A percentile compares a stretch with the other conserved stretches of the same genome.
Evolutionary conservation across 2,329 filamentous ascomycete species (phyloP).

Genomic region (Xylariomycetidae sp.): DNA sequence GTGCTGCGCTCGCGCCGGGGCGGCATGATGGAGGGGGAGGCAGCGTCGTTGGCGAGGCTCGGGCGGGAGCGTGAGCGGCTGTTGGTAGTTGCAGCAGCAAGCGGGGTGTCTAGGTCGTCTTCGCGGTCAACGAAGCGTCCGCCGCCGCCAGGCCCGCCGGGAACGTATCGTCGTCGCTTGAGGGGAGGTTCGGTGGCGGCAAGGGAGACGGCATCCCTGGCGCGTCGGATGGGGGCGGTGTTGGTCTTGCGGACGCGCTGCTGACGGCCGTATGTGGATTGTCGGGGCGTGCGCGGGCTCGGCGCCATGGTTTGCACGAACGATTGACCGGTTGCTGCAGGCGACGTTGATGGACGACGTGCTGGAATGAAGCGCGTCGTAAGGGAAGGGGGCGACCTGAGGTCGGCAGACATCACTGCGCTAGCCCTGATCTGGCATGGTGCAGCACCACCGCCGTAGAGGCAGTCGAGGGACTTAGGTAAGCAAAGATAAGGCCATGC

Average conservation of each 20-base stretch:
- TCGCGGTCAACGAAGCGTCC: slow-evolving; percentile 76
- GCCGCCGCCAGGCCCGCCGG: slow-evolving; percentile 79
- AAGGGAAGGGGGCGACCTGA: too few relatives aligned
- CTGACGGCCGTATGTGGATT: slow-evolving; percentile 17
- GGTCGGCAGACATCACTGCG: too few relatives aligned
- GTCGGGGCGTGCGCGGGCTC: slow-evolving; percentile 26
- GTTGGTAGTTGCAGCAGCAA: slow-evolving; percentile 42
- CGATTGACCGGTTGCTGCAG: slow-evolving; percentile 1
- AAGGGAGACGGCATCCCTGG: slow-evolving; percentile 29
- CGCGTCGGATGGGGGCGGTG: slow-evolving; percentile 21
- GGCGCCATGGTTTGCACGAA: slow-evolving; percentile 28
- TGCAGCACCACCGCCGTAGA: too few relatives aligned
- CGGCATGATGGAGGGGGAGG: slow-evolving; percentile 40
- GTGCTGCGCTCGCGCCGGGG: slow-evolving; percentile 53
- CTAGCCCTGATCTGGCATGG: too few relatives aligned
- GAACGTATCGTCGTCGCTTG: slow-evolving; percentile 73
- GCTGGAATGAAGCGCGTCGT: too few relatives aligned
- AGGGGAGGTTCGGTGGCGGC: slow-evolving; percentile 53
- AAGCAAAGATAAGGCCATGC: too few relatives aligned
- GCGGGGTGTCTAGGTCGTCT: slow-evolving; percentile 49
- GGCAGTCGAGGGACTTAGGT: too few relatives aligned
- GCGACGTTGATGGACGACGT: too few relatives aligned
- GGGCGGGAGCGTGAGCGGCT: slow-evolving; percentile 45
- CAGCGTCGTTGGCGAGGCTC: slow-evolving; percentile 43
- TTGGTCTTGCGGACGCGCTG: slow-evolving; percentile 19